Conservation (phyloP, 1,139 yeast species). For the Williopsis jadinii region DNA sequence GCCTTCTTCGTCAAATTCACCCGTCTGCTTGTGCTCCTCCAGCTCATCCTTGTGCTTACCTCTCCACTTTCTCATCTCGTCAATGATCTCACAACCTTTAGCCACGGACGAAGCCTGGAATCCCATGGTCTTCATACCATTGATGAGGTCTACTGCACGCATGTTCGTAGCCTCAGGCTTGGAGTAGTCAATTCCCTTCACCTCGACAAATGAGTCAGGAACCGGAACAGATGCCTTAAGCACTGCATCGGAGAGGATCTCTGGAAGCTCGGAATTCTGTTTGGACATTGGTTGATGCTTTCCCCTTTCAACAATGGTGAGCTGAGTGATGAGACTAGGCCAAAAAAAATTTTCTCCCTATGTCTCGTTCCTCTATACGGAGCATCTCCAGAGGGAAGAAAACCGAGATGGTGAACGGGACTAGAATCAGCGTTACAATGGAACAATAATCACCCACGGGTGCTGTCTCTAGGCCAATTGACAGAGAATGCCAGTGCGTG, state of each 20-base stretch:
- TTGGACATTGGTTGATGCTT: constrained; percentile 23
- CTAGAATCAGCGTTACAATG: too few relatives aligned
- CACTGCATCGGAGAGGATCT: constrained; percentile 79
- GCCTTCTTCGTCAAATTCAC: constrained; percentile 75
- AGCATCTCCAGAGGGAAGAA: too few relatives aligned
- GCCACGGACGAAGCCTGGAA: constrained; percentile 89
- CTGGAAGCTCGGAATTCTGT: constrained; percentile 41
- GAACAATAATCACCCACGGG: too few relatives aligned
- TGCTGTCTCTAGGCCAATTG: too few relatives aligned
- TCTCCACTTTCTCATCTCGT: constrained; percentile 89
- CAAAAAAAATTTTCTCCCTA: too few relatives aligned
- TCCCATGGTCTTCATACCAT: constrained; percentile 92
- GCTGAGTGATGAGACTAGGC: too few relatives aligned
- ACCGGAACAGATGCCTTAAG: constrained; percentile 81
- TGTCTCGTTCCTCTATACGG: too few relatives aligned
- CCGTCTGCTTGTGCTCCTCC: constrained; percentile 64
- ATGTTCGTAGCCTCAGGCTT: constrained; percentile 61
- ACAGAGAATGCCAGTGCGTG: too few relatives aligned
- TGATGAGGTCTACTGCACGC: constrained; percentile 70
- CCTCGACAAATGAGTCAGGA: constrained; percentile 69
- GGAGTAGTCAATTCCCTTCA: constrained; percentile 84
- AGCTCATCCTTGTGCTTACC: constrained; percentile 64
- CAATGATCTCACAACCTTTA: constrained; percentile 83
- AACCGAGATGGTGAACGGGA: too few relatives aligned
- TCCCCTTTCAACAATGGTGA: not conserved